Conservation (phyloP, 441 rosid species). For the Bocquillonia castaneifolia region DNA sequence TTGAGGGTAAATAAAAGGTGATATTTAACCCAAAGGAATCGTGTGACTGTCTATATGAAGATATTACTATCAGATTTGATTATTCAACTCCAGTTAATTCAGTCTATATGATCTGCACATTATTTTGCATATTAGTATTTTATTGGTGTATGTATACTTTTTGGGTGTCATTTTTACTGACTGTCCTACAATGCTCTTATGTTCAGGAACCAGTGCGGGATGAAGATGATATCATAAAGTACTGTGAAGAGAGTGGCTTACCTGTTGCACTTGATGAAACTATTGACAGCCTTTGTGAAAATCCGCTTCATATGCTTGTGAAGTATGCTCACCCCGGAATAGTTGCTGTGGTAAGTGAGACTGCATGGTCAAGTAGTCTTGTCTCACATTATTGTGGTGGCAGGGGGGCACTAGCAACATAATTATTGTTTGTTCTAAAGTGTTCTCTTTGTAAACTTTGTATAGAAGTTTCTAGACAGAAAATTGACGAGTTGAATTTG, state of each 20-base stretch:
- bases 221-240: slow-evolving; percentile 68
- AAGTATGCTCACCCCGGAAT: slow-evolving; percentile 70
- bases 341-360: slow-evolving; percentile 74
- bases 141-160: background rate
- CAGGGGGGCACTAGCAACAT: background rate
- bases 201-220: slow-evolving; percentile 85
- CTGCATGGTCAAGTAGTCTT: slow-evolving; percentile 24
- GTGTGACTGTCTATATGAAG: background rate
- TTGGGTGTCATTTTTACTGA: background rate
- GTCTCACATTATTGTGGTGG: slow-evolving; percentile 9
- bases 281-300: slow-evolving; percentile 45
- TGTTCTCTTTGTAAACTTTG: slow-evolving; percentile 7
- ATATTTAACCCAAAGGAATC: background rate
- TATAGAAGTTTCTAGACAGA: slow-evolving; percentile 2
- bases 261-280: slow-evolving; percentile 95
- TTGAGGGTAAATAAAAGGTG: background rate
- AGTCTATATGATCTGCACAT: background rate
- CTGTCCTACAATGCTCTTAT: slow-evolving; percentile 7
- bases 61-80: background rate
- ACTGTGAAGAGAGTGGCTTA: slow-evolving; percentile 79
- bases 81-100: background rate
- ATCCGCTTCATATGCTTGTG: slow-evolving; percentile 51
- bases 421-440: background rate
- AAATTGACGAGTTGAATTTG: slow-evolving; percentile 1
- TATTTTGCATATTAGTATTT: background rate